Evolutionary conservation across 73 alveolate species (phyloP).

Genomic region (Durusdinium trenchii): DNA sequence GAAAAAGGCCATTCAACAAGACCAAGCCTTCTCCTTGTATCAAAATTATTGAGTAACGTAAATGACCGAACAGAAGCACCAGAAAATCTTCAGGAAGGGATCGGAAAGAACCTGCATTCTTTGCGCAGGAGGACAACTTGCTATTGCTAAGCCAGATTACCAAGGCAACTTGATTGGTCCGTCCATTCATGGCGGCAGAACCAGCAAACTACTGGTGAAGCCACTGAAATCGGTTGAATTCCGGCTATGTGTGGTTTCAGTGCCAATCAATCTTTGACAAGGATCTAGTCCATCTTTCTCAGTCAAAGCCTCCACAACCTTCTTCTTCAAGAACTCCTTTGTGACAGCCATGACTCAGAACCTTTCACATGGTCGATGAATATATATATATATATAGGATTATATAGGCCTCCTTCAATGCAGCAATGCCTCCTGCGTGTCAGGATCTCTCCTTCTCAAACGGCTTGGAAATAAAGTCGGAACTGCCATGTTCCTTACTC

Average conservation of each 20-base stretch:
- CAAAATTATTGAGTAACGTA: too few relatives aligned
- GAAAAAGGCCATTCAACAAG: too few relatives aligned
- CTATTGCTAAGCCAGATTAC: too few relatives aligned
- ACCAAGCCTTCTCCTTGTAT: too few relatives aligned
- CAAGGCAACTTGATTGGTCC: too few relatives aligned
- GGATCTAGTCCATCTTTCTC: not conserved
- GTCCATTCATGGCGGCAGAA: too few relatives aligned
- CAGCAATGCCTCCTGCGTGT: not conserved
- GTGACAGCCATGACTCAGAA: not conserved
- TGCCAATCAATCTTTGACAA: not conserved
- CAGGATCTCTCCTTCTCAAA: slow-evolving; percentile 51
- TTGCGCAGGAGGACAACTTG: not conserved
- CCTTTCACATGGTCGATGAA: not conserved
- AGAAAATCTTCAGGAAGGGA: not conserved
- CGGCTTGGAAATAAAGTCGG: slow-evolving; percentile 78
- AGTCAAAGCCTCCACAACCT: not conserved
- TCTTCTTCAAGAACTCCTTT: slow-evolving; percentile 21
- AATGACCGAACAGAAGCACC: too few relatives aligned
- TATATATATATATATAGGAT: too few relatives aligned
- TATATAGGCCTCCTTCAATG: not conserved
- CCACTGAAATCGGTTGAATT: not conserved
- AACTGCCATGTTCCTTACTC: slow-evolving; percentile 65
- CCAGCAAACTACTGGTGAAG: not conserved
- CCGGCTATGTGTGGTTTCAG: not conserved
- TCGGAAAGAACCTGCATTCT: not conserved